phyloP scores from a whole-genome alignment of 2,329 filamentous ascomycete genomes.

The Botrytis squamosa region DNA sequence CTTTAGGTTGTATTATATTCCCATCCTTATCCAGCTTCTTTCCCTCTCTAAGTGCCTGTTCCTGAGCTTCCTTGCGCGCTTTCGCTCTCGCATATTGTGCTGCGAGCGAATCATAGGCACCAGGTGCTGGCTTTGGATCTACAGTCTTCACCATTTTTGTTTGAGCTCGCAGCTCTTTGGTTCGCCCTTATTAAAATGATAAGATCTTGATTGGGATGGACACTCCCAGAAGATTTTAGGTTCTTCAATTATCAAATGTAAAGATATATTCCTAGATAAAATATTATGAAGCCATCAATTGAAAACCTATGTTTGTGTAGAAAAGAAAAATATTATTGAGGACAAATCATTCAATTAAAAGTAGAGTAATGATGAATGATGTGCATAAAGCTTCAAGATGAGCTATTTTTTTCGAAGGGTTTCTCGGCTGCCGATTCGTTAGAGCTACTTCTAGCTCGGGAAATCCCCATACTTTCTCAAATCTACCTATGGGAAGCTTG shows the following conservation, averaged over 20 bases:
- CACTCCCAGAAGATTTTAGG: neutral
- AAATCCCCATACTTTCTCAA: neutral
- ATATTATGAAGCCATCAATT: neutral
- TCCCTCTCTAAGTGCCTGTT: conserved; percentile 27
- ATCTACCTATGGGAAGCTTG: conserved; percentile 2
- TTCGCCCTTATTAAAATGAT: neutral
- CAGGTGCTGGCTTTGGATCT: conserved; percentile 34
- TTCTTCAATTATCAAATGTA: neutral
- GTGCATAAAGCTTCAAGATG: conserved; percentile 10
- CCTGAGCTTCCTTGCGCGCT: conserved; percentile 35
- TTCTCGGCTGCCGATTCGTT: conserved; percentile 14
- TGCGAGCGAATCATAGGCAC: conserved; percentile 36
- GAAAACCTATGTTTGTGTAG: neutral
- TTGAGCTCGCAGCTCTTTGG: neutral
- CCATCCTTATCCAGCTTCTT: conserved; percentile 23
- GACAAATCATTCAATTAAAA: conserved; percentile 18
- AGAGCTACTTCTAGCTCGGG: neutral
- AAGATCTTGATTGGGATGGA: neutral
- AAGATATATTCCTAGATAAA: neutral
- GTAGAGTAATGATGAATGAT: conserved; percentile 4
- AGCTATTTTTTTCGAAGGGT: conserved; percentile 7
- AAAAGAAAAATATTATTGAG: conserved; percentile 3
- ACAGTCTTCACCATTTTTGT: conserved; percentile 28
- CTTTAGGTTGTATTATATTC: conserved; percentile 6
- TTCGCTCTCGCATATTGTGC: conserved; percentile 39